These are phyloP conservation scores for Phyllosticta citrichinensis DNA, from an alignment of 2,329 filamentous ascomycete species.

Conservation along the genomic window DNA sequence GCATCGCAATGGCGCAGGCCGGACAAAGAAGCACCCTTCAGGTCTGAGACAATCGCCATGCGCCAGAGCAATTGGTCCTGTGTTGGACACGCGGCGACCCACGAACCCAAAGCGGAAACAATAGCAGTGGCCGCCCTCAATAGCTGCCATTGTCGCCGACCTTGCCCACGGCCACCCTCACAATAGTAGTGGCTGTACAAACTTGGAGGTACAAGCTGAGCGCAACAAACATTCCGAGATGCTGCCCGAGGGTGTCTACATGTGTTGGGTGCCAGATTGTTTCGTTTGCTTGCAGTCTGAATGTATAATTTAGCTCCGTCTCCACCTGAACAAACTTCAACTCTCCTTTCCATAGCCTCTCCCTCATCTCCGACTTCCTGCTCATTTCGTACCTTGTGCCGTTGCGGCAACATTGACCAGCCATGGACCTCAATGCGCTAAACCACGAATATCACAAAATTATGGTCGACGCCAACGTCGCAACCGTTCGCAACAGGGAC, in stretches of 20 bases:
- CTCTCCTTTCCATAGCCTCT: not conserved
- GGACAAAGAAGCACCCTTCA: not conserved
- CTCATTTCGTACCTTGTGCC: not conserved
- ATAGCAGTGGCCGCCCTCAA: not conserved
- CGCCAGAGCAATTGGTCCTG: not conserved
- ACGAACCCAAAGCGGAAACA: not conserved
- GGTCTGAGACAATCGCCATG: not conserved
- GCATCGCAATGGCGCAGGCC: not conserved
- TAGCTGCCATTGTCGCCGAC: not conserved
- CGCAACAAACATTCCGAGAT: not conserved
- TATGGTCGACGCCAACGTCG: conserved; percentile 1
- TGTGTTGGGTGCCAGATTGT: not conserved
- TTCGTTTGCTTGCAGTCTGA: not conserved
- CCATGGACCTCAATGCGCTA: conserved; percentile 6
- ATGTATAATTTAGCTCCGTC: not conserved
- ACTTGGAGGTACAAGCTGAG: not conserved
- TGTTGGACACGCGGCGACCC: not conserved
- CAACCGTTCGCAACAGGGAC: conserved; percentile 1
- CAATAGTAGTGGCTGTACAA: not conserved
- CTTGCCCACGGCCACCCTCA: not conserved
- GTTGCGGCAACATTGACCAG: not conserved
- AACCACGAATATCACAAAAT: conserved; percentile 7
- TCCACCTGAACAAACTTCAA: not conserved
- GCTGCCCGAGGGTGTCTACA: not conserved
- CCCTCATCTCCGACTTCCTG: not conserved